A percentile compares a stretch with the other conserved stretches of the same genome.
phyloP scores from a whole-genome alignment of 805 yeast species.

The Teunomyces stri region DNA sequence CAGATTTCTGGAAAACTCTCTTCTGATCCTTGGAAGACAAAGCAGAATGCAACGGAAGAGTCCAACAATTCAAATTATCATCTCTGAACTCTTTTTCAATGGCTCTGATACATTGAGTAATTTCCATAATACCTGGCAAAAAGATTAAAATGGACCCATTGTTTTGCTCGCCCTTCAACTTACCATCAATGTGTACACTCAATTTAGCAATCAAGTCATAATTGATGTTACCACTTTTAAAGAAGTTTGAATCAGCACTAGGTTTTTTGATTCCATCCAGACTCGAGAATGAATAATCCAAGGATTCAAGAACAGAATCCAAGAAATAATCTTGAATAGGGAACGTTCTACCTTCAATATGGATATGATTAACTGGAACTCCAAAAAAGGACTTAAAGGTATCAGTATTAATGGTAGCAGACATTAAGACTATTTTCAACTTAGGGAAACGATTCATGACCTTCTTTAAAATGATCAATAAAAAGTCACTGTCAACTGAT shows the following conservation, averaged over 20 bases:
- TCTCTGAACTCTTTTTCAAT: conserved; percentile 17
- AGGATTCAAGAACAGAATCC: conserved; percentile 57
- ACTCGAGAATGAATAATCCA: conserved; percentile 53
- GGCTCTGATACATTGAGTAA: conserved; percentile 58
- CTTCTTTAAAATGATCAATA: conserved; percentile 71
- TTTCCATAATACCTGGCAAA: conserved; percentile 89
- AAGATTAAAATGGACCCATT: conserved; percentile 80
- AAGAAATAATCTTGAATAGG: conserved; percentile 80
- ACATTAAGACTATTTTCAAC: conserved; percentile 78
- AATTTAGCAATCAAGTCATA: conserved; percentile 66
- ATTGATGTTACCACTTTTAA: conserved; percentile 66
- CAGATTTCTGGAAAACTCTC: conserved; percentile 61
- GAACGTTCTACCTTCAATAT: conserved; percentile 90
- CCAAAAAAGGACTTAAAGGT: conserved; percentile 67
- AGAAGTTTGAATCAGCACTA: conserved; percentile 62
- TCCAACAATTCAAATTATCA: conserved; percentile 25
- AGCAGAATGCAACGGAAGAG: conserved; percentile 88
- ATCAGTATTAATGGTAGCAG: conserved; percentile 83
- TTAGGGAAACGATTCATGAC: conserved; percentile 50
- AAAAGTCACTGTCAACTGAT: conserved; percentile 84
- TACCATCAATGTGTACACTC: conserved; percentile 51
- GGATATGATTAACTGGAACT: conserved; percentile 55
- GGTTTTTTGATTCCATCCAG: conserved; percentile 49
- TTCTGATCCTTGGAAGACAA: conserved; percentile 80
- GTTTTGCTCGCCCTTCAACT: conserved; percentile 39